phyloP scores from a whole-genome alignment of 805 yeast species.

The Starmera pachycereana region DNA sequence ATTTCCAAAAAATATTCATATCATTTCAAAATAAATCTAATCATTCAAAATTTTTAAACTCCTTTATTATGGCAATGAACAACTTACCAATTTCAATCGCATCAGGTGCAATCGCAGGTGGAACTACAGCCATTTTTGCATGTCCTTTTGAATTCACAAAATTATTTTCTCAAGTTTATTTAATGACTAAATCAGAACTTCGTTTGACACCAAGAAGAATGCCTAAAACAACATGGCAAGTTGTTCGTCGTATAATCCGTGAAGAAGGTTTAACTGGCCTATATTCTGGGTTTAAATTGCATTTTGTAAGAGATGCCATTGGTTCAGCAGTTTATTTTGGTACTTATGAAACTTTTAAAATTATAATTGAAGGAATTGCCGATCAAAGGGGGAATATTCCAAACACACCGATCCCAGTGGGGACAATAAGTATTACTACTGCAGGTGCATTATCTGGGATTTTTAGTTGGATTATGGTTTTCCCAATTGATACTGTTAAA shows the following conservation, averaged over 20 bases:
- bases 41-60: conserved; percentile 4
- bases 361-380: conserved; percentile 24
- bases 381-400: conserved; percentile 19
- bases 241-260: conserved; percentile 42
- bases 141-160: conserved; percentile 85
- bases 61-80: conserved; percentile 17
- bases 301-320: conserved; percentile 55
- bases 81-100: conserved; percentile 36
- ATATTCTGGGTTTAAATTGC: conserved; percentile 66
- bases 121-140: conserved; percentile 49
- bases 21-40: conserved; percentile 6
- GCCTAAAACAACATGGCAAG: conserved; percentile 28
- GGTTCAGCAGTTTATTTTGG: conserved; percentile 69
- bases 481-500: conserved; percentile 76
- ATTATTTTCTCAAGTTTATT: conserved; percentile 62
- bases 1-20: conserved; percentile 11
- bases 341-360: conserved; percentile 64
- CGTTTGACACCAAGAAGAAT: conserved; percentile 22
- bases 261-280: conserved; percentile 54
- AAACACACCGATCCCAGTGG: conserved; percentile 21
- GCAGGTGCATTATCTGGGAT: conserved; percentile 81
- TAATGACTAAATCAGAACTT: conserved; percentile 24
- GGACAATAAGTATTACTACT: conserved; percentile 39
- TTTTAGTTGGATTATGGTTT: conserved; percentile 62
- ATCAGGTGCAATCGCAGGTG: conserved; percentile 63